Base-by-base conservation (phyloP, 352 stramenopile genomes). In the Labyrinthula sp. region DNA sequence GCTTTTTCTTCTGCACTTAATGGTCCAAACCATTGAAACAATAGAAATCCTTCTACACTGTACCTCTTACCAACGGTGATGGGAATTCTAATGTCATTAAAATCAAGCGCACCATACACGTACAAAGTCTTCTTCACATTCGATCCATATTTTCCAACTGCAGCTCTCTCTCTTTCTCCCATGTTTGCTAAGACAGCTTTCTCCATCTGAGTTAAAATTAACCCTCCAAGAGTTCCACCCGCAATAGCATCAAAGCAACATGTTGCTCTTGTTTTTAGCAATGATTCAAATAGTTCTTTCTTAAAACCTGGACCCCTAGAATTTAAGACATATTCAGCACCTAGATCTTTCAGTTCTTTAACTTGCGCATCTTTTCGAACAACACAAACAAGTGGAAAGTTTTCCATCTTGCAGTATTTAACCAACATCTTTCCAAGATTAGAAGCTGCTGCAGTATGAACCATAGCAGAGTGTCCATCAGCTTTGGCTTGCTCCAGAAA, bases 311-410 rank as follows among this genome's bases (percentile, higher is more conserved):
- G 26, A 7, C 33, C 20, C 28, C 40, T 46, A 12, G 52, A 57
- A 23, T 39, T 25, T 5, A 63, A 30, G 27, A 62, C 59, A 23
- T 30, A 15, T 10, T 63, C 46, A n/a, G 35, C 43, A 15, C 38
- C 38, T 6, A 58, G n/a, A 3, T 46, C 40, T 23, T 20, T 31
- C 6, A 63, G 46, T 7, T 43, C 45, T 10, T 62, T 18, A 21
- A 58, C 57, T 9, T 63, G 41, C 31, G 48, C 54, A 15, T 62
- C 17, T 24, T 48, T 29, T 14, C 57, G 50, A 12, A 63, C 57
- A 8, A 64, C 37, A 9, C 47, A 58, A 20, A 63, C 30, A 3
- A 63, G 10, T 4, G 41, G 23, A 2, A 55, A 18, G n/a, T 34
- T 37, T 10, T 64, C 18, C 6, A 34, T 12, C 20, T 60, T 45